phyloP scores from a whole-genome alignment of 1,284 basidiomycete genomes.

The Austropuccinia psidii region DNA sequence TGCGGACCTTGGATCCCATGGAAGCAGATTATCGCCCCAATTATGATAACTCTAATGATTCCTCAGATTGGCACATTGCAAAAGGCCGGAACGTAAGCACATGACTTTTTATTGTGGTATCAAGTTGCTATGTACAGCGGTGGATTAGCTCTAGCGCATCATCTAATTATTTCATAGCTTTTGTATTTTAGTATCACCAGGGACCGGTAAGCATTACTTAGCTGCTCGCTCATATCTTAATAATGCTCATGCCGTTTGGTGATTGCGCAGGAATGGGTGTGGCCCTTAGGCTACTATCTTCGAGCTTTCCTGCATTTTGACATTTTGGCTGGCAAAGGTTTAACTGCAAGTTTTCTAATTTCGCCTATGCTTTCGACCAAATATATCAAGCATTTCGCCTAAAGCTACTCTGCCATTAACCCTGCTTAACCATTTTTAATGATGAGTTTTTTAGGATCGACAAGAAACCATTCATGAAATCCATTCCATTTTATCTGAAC shows the following conservation, averaged over 20 bases:
- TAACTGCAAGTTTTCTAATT: constrained; percentile 56
- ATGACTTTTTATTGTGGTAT: neutral
- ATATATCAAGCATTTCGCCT: neutral
- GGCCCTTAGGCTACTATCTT: constrained; percentile 70
- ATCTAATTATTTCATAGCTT: neutral
- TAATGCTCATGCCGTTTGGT: neutral
- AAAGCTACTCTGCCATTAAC: neutral
- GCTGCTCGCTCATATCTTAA: neutral
- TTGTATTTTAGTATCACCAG: constrained; percentile 50
- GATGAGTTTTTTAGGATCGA: constrained; percentile 53
- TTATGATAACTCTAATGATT: constrained; percentile 88
- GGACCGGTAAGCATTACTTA: constrained; percentile 46
- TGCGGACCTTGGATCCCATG: constrained; percentile 80
- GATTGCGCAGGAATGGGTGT: constrained; percentile 56
- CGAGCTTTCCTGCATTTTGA: constrained; percentile 85
- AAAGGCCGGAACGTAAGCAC: constrained; percentile 72
- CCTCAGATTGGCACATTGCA: constrained; percentile 66
- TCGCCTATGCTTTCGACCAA: neutral
- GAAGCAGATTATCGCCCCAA: constrained; percentile 75
- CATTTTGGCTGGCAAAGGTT: constrained; percentile 56
- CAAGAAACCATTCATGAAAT: constrained; percentile 68
- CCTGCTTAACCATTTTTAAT: neutral
- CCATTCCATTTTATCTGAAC: constrained; percentile 61
- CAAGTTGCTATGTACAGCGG: neutral
- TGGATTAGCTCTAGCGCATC: constrained; percentile 13